Evolutionary conservation across 2,329 filamentous ascomycete genomes (phyloP), one percentile per base, ranked within the genome.

Genomic region (Albophoma yamanashiensis): DNA sequence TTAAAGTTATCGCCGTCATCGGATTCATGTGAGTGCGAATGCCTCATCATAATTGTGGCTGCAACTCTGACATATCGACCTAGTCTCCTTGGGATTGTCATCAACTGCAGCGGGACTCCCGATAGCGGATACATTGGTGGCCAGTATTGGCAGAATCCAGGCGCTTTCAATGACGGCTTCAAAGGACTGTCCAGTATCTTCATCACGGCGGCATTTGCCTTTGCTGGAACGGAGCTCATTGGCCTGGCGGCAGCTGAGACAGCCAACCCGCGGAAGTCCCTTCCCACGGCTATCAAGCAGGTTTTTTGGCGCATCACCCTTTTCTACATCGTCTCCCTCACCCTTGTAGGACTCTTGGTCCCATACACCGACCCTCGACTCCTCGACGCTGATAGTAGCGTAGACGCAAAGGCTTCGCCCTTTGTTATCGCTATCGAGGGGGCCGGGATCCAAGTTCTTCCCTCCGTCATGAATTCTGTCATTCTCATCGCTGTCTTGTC

Each of bases 281-380:
- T 97, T 0, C 92, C 92, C 0, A 91, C 86, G 0, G 92, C 92
- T 14, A 86, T 95, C 67, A 96, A 95, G 76, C 92, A 96, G 71
- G 91, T 96, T 27, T 96, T 96, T 74, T 97, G 92, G 92, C 87
- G 92, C 68, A 96, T 96, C 69, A 85, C 86, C 4, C 80, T 95
- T 59, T 97, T 97, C 77, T 97, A 96, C 75, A 81, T 97, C 57
- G 85, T 95, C 40, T 89, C 89, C 0, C 81, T 97, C 11, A 85
- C 85, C 5, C 77, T 97, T 3, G 85, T 97, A 60, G 91, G 93
- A 34, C 80, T 96, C 0, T 79, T 96, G 3, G 91, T 97, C 0
- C 89, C 88, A 0, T 92, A 89, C 71, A 76, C 82, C 67, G 84
- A 95, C 62, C 59, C 69, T 0, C 78, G 81, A 3, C 85, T 96